Conservation (phyloP, 495 filamentous ascomycete genomes). For the Chaetomium cochliodes region DNA sequence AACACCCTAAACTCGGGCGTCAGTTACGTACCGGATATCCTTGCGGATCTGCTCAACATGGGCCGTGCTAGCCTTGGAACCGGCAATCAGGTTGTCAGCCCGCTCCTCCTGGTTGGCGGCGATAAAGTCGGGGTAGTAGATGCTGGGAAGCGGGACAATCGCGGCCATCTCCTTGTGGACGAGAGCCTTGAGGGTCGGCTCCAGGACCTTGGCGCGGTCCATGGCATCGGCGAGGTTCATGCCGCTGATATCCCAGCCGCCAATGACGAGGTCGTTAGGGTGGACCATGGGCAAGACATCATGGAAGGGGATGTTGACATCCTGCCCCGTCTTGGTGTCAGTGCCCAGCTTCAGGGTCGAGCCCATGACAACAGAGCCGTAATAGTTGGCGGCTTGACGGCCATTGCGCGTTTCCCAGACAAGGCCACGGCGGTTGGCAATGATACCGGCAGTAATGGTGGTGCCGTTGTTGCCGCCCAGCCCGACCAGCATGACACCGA, state of each 20-base stretch:
- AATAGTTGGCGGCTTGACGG: slow-evolving; percentile 84
- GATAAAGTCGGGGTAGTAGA: slow-evolving; percentile 99
- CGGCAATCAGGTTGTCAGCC: slow-evolving; percentile 85
- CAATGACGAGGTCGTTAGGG: slow-evolving; percentile 91
- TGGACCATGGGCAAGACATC: slow-evolving; percentile 95
- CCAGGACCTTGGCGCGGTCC: slow-evolving; percentile 92
- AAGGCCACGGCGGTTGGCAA: slow-evolving; percentile 86
- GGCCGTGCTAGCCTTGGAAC: slow-evolving; percentile 75
- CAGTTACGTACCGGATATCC: slow-evolving; percentile 72
- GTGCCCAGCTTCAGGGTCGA: slow-evolving; percentile 96
- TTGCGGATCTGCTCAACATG: slow-evolving; percentile 93
- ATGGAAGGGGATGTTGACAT: slow-evolving; percentile 96
- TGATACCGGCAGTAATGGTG: slow-evolving; percentile 94
- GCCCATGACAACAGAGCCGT: slow-evolving; percentile 93
- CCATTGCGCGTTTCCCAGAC: slow-evolving; percentile 94
- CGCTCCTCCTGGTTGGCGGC: slow-evolving; percentile 97
- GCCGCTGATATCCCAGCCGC: slow-evolving; percentile 95
- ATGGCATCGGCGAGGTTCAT: slow-evolving; percentile 88
- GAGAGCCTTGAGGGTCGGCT: slow-evolving; percentile 83
- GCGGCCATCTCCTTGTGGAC: slow-evolving; percentile 90
- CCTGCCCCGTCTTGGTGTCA: slow-evolving; percentile 77
- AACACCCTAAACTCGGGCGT: neutral
- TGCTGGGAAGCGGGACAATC: slow-evolving; percentile 86
- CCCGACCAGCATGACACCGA: slow-evolving; percentile 95
- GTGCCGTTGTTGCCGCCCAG: slow-evolving; percentile 98